Evolutionary conservation across 2,329 filamentous ascomycete species (phyloP).

Genomic region (Aspergillus cejpii): DNA sequence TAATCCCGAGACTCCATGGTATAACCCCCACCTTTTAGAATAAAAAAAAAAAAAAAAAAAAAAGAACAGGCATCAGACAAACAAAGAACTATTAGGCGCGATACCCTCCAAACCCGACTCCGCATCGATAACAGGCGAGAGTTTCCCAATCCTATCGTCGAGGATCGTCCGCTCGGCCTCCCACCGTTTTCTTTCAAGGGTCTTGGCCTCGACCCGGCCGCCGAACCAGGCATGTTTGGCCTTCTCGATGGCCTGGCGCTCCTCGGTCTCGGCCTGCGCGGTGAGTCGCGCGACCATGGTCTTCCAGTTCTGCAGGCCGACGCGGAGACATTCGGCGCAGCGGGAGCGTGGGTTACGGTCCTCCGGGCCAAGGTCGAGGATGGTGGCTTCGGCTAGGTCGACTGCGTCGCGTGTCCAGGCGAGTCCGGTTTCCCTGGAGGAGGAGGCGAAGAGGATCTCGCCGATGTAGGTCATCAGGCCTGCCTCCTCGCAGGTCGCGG

Average conservation of each 20-base stretch:
- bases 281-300: slow-evolving; percentile 66
- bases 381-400: slow-evolving; percentile 65
- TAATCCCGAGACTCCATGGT: slow-evolving; percentile 3
- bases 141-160: slow-evolving; percentile 28
- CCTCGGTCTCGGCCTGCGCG: slow-evolving; percentile 34
- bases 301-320: slow-evolving; percentile 74
- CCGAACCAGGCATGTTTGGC: slow-evolving; percentile 32
- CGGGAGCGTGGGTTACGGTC: slow-evolving; percentile 46
- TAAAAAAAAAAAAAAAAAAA: neutral
- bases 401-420: slow-evolving; percentile 88
- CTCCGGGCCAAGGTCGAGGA: slow-evolving; percentile 30
- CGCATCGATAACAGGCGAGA: slow-evolving; percentile 29
- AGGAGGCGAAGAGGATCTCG: slow-evolving; percentile 76
- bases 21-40: neutral
- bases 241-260: slow-evolving; percentile 30
- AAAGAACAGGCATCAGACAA: slow-evolving; percentile 13
- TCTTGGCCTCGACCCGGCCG: slow-evolving; percentile 24
- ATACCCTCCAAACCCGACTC: slow-evolving; percentile 25
- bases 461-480: slow-evolving; percentile 84
- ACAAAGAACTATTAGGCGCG: slow-evolving; percentile 27
- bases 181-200: slow-evolving; percentile 32
- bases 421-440: slow-evolving; percentile 62
- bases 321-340: slow-evolving; percentile 69
- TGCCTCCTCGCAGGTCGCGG: slow-evolving; percentile 74
- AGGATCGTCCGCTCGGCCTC: slow-evolving; percentile 38